phyloP scores from a whole-genome alignment of 139 green algal genomes.

The Chlorella vulgaris region DNA sequence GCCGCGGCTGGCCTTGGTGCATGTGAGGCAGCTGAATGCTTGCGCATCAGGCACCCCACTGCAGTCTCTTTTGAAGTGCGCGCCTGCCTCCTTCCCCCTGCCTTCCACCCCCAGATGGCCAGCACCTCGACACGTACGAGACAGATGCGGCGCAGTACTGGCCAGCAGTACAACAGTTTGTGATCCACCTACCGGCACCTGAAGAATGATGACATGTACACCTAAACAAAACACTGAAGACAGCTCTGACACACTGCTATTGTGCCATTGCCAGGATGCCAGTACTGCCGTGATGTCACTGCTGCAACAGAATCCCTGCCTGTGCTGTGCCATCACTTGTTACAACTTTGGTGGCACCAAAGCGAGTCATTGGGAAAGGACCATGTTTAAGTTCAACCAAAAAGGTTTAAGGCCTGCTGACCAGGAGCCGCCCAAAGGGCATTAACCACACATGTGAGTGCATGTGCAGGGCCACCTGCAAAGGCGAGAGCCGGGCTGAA shows the following conservation, averaged over 20 bases:
- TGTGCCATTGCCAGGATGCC: no score
- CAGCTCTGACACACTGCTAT: no score
- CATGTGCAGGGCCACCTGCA: conserved; percentile 23
- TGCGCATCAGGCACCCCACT: no score
- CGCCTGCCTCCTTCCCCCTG: background rate
- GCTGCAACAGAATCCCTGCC: background rate
- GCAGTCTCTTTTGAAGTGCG: no score
- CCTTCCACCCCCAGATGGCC: background rate
- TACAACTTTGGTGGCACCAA: background rate
- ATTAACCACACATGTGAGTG: no score
- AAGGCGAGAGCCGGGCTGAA: conserved; percentile 22
- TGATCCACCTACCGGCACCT: background rate
- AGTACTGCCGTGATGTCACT: no score
- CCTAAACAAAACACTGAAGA: no score
- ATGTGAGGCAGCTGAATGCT: no score
- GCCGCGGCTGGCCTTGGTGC: no score
- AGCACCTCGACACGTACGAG: conserved; percentile 72
- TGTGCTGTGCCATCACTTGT: background rate
- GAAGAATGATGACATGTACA: background rate
- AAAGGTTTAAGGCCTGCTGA: conserved; percentile 24
- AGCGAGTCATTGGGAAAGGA: background rate
- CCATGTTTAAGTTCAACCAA: conserved; percentile 23
- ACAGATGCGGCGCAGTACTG: conserved; percentile 69
- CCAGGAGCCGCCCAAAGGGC: conserved; percentile 12
- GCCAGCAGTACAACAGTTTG: conserved; percentile 52